Evolutionary conservation across 202 grass and related monocot species (phyloP).

Genomic region (Panicum virgatum): DNA sequence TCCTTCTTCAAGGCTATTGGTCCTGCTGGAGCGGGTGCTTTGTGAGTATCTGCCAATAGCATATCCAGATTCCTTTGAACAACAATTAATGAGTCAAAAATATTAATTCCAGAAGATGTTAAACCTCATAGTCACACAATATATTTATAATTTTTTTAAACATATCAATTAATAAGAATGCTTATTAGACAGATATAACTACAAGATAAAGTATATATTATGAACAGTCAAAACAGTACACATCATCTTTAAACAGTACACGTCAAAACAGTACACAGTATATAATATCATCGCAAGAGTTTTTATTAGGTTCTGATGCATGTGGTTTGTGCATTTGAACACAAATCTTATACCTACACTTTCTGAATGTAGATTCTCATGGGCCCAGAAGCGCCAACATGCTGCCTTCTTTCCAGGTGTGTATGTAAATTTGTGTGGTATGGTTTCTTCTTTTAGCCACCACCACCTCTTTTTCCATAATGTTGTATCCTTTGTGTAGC

Average conservation of each 20-base stretch:
- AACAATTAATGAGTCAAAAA: neutral
- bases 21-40: constrained; percentile 54
- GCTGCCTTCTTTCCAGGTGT: constrained; percentile 43
- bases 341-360: neutral
- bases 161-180: neutral
- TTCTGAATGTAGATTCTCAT: constrained; percentile 42
- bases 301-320: neutral
- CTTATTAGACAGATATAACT: neutral
- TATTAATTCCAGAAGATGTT: neutral
- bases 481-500: neutral
- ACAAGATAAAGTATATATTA: neutral
- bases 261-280: no score
- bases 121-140: neutral
- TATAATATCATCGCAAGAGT: neutral
- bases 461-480: neutral
- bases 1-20: constrained; percentile 82
- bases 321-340: neutral
- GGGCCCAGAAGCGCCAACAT: constrained; percentile 48
- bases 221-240: neutral
- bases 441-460: neutral
- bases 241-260: no score
- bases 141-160: neutral
- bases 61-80: neutral
- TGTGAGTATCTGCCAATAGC: constrained; percentile 51
- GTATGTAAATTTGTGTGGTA: neutral